Percentiles rank a stretch among this genome's conserved stretches.
phyloP scores from a whole-genome alignment of 2,329 filamentous ascomycete genomes.

The Lithohypha guttulata region DNA sequence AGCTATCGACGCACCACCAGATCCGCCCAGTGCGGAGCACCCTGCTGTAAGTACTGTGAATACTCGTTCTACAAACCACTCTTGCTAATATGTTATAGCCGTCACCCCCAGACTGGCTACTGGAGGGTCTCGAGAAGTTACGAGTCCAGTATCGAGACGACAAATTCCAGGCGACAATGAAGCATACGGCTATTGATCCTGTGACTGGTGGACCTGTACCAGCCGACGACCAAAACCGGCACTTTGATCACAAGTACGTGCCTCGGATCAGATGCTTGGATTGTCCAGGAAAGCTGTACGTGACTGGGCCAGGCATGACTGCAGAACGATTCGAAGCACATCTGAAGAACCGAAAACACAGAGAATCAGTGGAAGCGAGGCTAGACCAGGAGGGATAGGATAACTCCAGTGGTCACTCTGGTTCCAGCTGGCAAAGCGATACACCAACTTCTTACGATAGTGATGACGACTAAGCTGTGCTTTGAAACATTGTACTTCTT shows the following conservation, averaged over 20 bases:
- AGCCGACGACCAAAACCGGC: constrained; percentile 39
- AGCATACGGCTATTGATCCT: constrained; percentile 69
- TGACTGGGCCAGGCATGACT: constrained; percentile 71
- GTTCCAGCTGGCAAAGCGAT: too few relatives aligned
- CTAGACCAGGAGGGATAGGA: constrained; percentile 25
- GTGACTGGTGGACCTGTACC: constrained; percentile 56
- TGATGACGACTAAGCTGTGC: too few relatives aligned
- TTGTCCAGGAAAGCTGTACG: constrained; percentile 89
- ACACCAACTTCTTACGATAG: too few relatives aligned
- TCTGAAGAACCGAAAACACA: constrained; percentile 72
- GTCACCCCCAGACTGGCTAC: constrained; percentile 77
- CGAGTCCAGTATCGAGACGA: constrained; percentile 64
- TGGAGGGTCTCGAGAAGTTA: constrained; percentile 59
- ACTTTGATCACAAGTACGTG: constrained; percentile 69
- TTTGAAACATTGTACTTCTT: too few relatives aligned
- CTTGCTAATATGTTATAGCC: constrained; percentile 44
- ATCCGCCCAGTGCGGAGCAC: constrained; percentile 32
- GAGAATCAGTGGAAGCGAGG: constrained; percentile 54
- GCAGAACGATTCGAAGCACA: constrained; percentile 90
- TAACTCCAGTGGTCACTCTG: too few relatives aligned
- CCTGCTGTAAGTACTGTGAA: constrained; percentile 33
- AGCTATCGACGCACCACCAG: constrained; percentile 36
- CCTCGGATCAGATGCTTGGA: constrained; percentile 86
- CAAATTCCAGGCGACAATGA: constrained; percentile 82
- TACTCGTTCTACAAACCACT: constrained; percentile 8